A percentile compares a stretch with the other conserved stretches of the same genome.
Evolutionary conservation across 2,329 filamentous ascomycete species (phyloP).

Genomic region (Cladosporium sp.): DNA sequence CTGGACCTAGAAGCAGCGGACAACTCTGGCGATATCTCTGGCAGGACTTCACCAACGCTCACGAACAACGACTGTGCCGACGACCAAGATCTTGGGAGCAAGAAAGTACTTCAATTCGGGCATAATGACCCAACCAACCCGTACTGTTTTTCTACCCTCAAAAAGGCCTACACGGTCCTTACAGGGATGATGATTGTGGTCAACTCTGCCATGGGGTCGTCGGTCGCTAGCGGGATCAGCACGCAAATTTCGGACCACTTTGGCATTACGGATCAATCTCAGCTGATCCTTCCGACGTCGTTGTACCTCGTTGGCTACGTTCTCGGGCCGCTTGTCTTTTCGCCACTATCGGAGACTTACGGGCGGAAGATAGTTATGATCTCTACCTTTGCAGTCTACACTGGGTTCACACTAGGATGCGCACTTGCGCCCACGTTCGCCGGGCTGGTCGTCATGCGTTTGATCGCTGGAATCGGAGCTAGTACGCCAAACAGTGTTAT

Average conservation of each 20-base stretch:
- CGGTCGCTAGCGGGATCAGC: constrained; percentile 59
- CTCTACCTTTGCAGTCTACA: constrained; percentile 50
- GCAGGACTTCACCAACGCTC: constrained; percentile 6
- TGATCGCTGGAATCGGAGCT: constrained; percentile 46
- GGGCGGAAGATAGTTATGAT: constrained; percentile 52
- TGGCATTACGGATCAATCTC: constrained; percentile 48
- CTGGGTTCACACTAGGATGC: constrained; percentile 47
- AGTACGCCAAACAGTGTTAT: constrained; percentile 56
- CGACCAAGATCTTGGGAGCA: not conserved
- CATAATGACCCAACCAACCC: constrained; percentile 36
- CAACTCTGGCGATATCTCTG: constrained; percentile 3
- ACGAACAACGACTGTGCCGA: not conserved
- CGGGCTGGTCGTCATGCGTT: constrained; percentile 45
- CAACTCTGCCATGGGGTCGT: constrained; percentile 67
- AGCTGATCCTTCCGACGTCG: constrained; percentile 50
- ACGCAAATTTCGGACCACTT: constrained; percentile 57
- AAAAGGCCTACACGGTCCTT: constrained; percentile 57
- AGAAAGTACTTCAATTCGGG: constrained; percentile 35
- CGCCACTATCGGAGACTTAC: constrained; percentile 47
- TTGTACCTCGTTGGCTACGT: constrained; percentile 54
- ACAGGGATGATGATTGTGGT: constrained; percentile 61
- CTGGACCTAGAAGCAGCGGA: constrained; percentile 6
- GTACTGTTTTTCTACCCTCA: constrained; percentile 38
- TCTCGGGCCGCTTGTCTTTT: constrained; percentile 46
- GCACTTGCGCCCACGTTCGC: constrained; percentile 47